Evolutionary conservation across 768 basidiomycete genomes (phyloP).

Genomic region (Gymnopilus dilepis): DNA sequence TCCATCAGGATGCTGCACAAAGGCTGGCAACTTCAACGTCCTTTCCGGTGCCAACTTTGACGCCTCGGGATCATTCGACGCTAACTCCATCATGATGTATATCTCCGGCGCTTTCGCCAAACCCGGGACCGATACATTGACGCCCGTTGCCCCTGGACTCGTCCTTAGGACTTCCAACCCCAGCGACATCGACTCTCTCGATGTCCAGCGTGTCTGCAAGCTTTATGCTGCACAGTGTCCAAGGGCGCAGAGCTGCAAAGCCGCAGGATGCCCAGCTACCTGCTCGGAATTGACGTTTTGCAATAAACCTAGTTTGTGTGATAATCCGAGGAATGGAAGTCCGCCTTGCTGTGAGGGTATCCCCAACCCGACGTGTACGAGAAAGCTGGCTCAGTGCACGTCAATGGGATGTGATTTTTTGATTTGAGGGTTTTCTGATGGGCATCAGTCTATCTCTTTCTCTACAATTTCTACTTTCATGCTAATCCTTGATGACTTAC

Average conservation of each 20-base stretch:
- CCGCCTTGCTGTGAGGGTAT: background rate
- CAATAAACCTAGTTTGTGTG: constrained; percentile 3
- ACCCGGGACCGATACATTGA: constrained; percentile 3
- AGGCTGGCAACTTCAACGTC: constrained; percentile 1
- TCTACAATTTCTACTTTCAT: no score
- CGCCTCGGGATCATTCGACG: background rate
- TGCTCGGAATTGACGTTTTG: background rate
- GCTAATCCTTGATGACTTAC: no score
- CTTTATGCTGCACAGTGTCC: constrained; percentile 1
- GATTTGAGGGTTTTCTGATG: background rate
- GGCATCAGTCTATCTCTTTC: no score
- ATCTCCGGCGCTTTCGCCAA: background rate
- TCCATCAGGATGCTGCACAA: background rate
- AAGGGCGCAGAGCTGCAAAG: background rate
- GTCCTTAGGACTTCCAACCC: background rate
- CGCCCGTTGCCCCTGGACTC: background rate
- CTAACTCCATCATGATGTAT: constrained; percentile 8
- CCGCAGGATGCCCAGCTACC: background rate
- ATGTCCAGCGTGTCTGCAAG: background rate
- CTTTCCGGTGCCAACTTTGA: background rate
- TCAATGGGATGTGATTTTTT: background rate
- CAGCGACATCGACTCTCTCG: background rate
- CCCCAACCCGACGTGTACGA: background rate
- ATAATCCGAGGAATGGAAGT: background rate
- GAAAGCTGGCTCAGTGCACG: background rate